Evolutionary conservation across 2,329 filamentous ascomycete species (phyloP).

Genomic region (Aspergillus ochraceus): DNA sequence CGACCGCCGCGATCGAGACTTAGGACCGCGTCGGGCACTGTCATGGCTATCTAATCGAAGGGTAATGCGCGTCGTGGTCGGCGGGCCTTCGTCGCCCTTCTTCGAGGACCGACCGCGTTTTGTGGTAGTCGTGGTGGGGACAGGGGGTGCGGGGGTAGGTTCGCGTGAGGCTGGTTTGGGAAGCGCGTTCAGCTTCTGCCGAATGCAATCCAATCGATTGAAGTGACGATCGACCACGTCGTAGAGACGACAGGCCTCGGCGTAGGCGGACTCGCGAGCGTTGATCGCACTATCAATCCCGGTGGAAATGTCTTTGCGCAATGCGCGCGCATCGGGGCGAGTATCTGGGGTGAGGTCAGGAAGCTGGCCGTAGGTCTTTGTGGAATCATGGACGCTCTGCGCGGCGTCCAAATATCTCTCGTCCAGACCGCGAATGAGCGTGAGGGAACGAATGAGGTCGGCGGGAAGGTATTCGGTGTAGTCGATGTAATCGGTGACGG

Average conservation of each 20-base stretch:
- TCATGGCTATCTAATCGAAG: constrained; percentile 38
- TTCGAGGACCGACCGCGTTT: constrained; percentile 44
- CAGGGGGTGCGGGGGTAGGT: constrained; percentile 52
- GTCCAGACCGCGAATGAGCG: constrained; percentile 56
- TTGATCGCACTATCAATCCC: constrained; percentile 56
- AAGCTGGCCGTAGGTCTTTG: constrained; percentile 48
- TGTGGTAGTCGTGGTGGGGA: constrained; percentile 15
- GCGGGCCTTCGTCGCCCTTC: constrained; percentile 33
- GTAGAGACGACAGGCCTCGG: constrained; percentile 57
- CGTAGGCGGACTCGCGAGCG: constrained; percentile 56
- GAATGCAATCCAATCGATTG: constrained; percentile 59
- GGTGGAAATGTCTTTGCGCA: constrained; percentile 59
- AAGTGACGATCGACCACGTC: constrained; percentile 60
- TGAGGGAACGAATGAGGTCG: constrained; percentile 63
- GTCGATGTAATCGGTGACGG: constrained; percentile 67
- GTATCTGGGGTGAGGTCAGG: constrained; percentile 50
- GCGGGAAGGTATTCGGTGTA: constrained; percentile 70
- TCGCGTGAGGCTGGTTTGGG: constrained; percentile 62
- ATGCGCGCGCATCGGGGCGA: constrained; percentile 51
- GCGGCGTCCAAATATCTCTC: constrained; percentile 45
- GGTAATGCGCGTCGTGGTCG: constrained; percentile 41
- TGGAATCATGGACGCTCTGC: constrained; percentile 43
- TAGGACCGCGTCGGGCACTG: constrained; percentile 27
- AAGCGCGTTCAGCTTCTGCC: constrained; percentile 61
- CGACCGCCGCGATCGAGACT: constrained; percentile 38